phyloP scores from a whole-genome alignment of 345 rosid genomes.

The Dipteronia dyeriana region DNA sequence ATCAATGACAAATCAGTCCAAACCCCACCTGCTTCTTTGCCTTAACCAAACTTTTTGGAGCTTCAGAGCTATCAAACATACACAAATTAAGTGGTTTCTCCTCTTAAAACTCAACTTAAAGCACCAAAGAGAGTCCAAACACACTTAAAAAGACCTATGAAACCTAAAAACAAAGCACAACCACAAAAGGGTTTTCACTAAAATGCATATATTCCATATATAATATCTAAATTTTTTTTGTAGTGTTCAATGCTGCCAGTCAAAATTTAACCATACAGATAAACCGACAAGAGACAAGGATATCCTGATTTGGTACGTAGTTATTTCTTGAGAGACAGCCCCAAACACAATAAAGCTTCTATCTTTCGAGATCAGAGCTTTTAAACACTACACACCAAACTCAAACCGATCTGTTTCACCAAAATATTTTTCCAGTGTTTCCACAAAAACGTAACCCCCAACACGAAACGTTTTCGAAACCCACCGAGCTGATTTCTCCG shows the following conservation, averaged over 20 bases:
- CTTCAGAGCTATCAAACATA: too few relatives aligned
- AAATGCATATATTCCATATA: slow-evolving; percentile 15
- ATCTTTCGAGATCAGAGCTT: slow-evolving; percentile 74
- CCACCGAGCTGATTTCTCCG: neutral
- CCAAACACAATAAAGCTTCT: slow-evolving; percentile 59
- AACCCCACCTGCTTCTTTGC: neutral
- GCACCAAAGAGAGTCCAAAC: neutral
- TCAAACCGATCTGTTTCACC: slow-evolving; percentile 40
- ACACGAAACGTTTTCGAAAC: slow-evolving; percentile 19
- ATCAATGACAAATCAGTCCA: neutral
- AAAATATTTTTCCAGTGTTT: slow-evolving; percentile 6
- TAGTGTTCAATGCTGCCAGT: slow-evolving; percentile 22
- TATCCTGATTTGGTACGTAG: slow-evolving; percentile 37
- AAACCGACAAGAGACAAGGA: slow-evolving; percentile 43
- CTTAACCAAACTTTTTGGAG: neutral
- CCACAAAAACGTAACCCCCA: neutral
- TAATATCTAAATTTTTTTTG: slow-evolving; percentile 3
- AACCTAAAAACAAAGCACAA: slow-evolving; percentile 10
- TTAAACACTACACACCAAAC: slow-evolving; percentile 29
- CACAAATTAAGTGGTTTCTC: too few relatives aligned
- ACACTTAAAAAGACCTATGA: neutral
- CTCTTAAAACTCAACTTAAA: too few relatives aligned
- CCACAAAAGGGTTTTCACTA: slow-evolving; percentile 6
- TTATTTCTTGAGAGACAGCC: slow-evolving; percentile 49
- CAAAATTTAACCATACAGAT: slow-evolving; percentile 30